These are phyloP conservation scores for Puccinia triticina DNA, from an alignment of 1,284 basidiomycete genomes.

Conservation along the genomic window DNA sequence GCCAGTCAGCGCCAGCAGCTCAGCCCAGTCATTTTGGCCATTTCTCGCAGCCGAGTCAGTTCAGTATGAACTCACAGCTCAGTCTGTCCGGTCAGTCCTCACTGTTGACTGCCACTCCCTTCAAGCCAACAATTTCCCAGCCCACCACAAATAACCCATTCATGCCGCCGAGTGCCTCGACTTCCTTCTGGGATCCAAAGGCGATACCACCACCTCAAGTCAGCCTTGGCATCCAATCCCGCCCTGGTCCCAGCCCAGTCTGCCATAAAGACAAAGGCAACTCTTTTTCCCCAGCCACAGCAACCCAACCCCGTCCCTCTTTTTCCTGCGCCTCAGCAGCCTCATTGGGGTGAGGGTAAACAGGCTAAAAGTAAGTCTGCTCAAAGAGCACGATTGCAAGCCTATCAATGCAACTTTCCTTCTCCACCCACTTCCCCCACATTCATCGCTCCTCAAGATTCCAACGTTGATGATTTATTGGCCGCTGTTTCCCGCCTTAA, in stretches of 20 bases:
- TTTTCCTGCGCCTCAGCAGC: background rate
- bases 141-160: slow-evolving; percentile 15
- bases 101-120: background rate
- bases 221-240: background rate
- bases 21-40: background rate
- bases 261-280: background rate
- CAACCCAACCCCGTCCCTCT: background rate
- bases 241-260: background rate
- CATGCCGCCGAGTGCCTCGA: background rate
- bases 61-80: background rate
- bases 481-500: background rate
- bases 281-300: background rate
- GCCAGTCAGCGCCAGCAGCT: background rate
- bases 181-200: background rate
- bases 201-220: background rate
- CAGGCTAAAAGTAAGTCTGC: background rate
- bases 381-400: background rate
- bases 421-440: slow-evolving; percentile 14
- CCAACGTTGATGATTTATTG: background rate
- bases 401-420: background rate
- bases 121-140: background rate
- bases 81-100: background rate
- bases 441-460: background rate
- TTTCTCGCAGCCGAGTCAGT: background rate
- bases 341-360: background rate